Evolutionary conservation across 306 rosid species (phyloP), one percentile per base, ranked within the genome.

Genomic region (Dalbergia cultrata): DNA sequence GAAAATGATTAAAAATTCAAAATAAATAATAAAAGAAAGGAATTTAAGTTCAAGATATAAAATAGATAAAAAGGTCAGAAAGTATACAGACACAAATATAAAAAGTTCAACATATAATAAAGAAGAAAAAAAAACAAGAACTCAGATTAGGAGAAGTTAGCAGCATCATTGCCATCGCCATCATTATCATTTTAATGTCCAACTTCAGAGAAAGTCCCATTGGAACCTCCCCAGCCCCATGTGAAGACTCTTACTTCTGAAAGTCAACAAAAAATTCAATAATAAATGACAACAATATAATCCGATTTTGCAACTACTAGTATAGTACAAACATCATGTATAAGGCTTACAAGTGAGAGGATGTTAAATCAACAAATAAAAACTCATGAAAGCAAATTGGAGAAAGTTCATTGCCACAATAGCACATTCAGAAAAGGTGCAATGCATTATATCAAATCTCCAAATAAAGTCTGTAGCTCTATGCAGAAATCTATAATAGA

Each of bases 201-300:
- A 75, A 73, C 90, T 41, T 82, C 97, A 31, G 97, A 90, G 85
- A 95, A 92, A 54, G 98, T 95, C 76, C 97, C 98, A 74, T 89
- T 84, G 37, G 98, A 91, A 82, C 98, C 98, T 82, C 97, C 97
- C 98, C 98, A 95, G 50, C 98, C 98, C 98, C 98, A 95, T 67
- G 98, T 95, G 88, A 90, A 95, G 67, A 95, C 71, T 17, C 82
- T 84, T 63, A 97, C 97, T 72, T 88, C 97, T 94, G 91, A 71
- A 64, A 70, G 72, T 39, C 56, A 45, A 70, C 19, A 64, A 81
- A 45, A 79, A 79, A 49, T 14, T 75, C 80, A 80, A 66, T 72
- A 45, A 77, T 54, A 47, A 74, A 74, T 21, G 12, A 62, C 70
- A 44, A 33, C 49, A 71, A 41, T 19, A 57, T 50, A 56, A 56